Evolutionary conservation across 1,139 yeast genomes (phyloP).

Genomic region (Geotrichum macrosporum): DNA sequence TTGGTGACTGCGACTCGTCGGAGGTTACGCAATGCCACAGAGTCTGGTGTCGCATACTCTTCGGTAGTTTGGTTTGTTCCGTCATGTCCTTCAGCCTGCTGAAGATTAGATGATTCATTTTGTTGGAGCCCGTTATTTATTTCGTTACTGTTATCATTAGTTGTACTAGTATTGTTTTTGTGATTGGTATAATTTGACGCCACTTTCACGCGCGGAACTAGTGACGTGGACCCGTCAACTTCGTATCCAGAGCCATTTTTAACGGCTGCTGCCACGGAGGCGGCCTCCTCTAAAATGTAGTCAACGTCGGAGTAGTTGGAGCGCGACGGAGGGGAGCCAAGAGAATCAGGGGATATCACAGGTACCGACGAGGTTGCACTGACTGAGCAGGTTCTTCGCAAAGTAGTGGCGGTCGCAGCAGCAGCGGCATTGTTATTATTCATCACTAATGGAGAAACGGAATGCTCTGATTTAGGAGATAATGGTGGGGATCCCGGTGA

Average conservation of each 20-base stretch:
- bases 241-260: not conserved
- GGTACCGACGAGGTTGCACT: too few species aligned
- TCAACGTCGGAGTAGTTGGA: not conserved
- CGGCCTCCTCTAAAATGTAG: conserved; percentile 4
- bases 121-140: not conserved
- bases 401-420: not conserved
- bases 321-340: not conserved
- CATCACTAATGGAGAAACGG: not conserved
- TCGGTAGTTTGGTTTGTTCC: not conserved
- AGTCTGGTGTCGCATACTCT: conserved; percentile 1
- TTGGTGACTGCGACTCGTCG: conserved; percentile 5
- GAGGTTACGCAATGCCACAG: conserved; percentile 2
- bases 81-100: too few species aligned
- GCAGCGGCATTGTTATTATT: not conserved
- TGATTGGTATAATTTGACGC: too few species aligned
- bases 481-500: not conserved
- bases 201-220: conserved; percentile 4
- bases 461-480: not conserved
- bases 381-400: too few species aligned
- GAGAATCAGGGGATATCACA: not conserved
- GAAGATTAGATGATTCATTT: not conserved
- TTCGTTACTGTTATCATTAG: too few species aligned
- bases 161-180: too few species aligned
- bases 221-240: not conserved
- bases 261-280: conserved; percentile 8